Conservation (phyloP, 176 grass and related monocot genomes). For the Hordeum marinum region DNA sequence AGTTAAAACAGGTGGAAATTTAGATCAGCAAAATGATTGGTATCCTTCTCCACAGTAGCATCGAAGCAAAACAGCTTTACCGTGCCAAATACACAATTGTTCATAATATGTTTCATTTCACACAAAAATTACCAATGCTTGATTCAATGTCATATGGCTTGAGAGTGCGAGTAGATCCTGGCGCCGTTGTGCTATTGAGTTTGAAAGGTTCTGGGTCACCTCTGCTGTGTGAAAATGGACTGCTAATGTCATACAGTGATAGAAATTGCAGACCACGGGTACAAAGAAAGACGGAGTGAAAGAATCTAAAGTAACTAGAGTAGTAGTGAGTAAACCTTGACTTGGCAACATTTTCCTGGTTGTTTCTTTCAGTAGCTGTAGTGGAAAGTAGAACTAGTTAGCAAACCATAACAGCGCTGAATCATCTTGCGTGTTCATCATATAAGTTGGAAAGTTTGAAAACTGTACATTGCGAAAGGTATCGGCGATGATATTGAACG, state of each 20-base stretch:
- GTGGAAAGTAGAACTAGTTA: neutral
- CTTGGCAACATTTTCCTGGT: neutral
- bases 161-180: constrained; percentile 1
- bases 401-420: neutral
- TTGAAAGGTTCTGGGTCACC: neutral
- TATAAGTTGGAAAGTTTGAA: neutral
- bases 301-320: neutral
- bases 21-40: neutral
- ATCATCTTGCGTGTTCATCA: neutral
- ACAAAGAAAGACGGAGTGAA: neutral
- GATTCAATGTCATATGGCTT: constrained; percentile 31
- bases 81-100: neutral
- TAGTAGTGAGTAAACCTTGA: neutral
- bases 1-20: neutral
- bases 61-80: neutral
- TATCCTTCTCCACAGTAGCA: neutral
- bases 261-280: neutral
- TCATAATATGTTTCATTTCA: neutral
- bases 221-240: constrained; percentile 1
- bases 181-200: neutral
- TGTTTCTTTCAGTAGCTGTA: constrained; percentile 9
- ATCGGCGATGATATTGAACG: constrained; percentile 49
- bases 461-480: constrained; percentile 56
- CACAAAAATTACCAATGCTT: constrained; percentile 18
- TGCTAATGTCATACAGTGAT: neutral